Conservation (phyloP, 306 rosid species). For the Cucurbita ficifolia region DNA sequence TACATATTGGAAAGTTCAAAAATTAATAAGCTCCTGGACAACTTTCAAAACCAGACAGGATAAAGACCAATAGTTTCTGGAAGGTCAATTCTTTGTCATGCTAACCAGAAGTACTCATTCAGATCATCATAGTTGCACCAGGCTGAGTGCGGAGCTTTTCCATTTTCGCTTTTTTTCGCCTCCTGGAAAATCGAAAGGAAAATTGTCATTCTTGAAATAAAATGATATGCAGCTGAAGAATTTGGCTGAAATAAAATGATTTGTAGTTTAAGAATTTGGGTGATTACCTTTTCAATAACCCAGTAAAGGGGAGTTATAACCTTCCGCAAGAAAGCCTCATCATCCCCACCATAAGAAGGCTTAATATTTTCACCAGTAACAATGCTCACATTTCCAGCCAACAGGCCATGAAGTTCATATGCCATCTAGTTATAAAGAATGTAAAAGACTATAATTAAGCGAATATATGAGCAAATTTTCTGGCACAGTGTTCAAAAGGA, state of each 20-base stretch:
- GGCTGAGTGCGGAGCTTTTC: slow-evolving; percentile 63
- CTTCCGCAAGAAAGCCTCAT: slow-evolving; percentile 84
- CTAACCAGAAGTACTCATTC: slow-evolving; percentile 95
- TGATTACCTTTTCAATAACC: slow-evolving; percentile 60
- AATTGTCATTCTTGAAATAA: slow-evolving; percentile 7
- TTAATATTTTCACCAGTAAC: slow-evolving; percentile 96
- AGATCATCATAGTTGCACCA: slow-evolving; percentile 98
- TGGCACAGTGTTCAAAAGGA: not conserved
- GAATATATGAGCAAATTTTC: not conserved
- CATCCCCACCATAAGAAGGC: slow-evolving; percentile 98
- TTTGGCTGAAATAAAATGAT: slow-evolving; percentile 7
- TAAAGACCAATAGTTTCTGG: slow-evolving; percentile 6
- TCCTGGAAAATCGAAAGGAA: slow-evolving; percentile 38
- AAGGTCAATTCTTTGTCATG: slow-evolving; percentile 15
- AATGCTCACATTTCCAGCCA: slow-evolving; percentile 99
- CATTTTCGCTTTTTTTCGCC: slow-evolving; percentile 50
- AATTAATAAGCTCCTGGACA: slow-evolving; percentile 2
- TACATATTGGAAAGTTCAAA: slow-evolving; percentile 12
- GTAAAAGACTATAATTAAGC: slow-evolving; percentile 12
- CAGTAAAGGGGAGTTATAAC: slow-evolving; percentile 72
- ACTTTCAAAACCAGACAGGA: slow-evolving; percentile 6
- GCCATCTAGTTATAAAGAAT: slow-evolving; percentile 59
- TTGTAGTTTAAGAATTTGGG: slow-evolving; percentile 6
- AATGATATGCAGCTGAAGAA: slow-evolving; percentile 1
- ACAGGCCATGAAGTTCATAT: slow-evolving; percentile 79